These are phyloP conservation scores for Globisporangium takayamanum DNA, from an alignment of 352 stramenopile genomes.

Conservation along the genomic window DNA sequence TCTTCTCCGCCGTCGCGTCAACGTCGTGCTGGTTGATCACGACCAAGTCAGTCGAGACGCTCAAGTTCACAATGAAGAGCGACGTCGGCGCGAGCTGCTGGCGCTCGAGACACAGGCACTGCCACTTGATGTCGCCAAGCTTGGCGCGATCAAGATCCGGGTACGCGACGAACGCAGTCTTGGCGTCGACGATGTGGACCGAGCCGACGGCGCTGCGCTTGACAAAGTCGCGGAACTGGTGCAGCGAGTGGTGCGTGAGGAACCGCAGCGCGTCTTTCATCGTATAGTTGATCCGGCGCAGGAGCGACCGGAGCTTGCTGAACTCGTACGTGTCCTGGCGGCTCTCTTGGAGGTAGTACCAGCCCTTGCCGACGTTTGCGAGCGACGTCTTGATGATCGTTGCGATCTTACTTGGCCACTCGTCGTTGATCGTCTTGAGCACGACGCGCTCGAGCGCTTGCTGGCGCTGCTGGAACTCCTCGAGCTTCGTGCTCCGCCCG, in stretches of 20 bases:
- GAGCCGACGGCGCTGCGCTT: slow-evolving; percentile 35
- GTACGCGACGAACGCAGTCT: slow-evolving; percentile 61
- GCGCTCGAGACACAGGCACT: slow-evolving; percentile 68
- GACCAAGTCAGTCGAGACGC: slow-evolving; percentile 54
- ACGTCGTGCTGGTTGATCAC: slow-evolving; percentile 80
- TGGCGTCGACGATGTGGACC: slow-evolving; percentile 70
- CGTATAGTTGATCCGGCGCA: slow-evolving; percentile 68
- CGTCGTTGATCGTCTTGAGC: slow-evolving; percentile 75
- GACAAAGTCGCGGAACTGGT: slow-evolving; percentile 72
- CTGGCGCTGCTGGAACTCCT: slow-evolving; percentile 83
- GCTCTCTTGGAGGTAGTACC: slow-evolving; percentile 82
- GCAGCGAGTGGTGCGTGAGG: slow-evolving; percentile 64
- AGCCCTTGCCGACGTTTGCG: slow-evolving; percentile 74
- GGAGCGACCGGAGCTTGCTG: slow-evolving; percentile 71
- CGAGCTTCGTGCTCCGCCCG: slow-evolving; percentile 69
- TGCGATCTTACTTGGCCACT: slow-evolving; percentile 73
- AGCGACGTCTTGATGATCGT: slow-evolving; percentile 64
- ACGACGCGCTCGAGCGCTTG: slow-evolving; percentile 62
- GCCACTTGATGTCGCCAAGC: slow-evolving; percentile 72
- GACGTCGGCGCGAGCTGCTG: slow-evolving; percentile 52
- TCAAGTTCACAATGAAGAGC: slow-evolving; percentile 71
- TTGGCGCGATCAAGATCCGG: slow-evolving; percentile 52
- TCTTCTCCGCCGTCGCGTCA: slow-evolving; percentile 34
- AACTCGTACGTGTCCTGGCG: slow-evolving; percentile 86
- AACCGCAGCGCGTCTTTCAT: slow-evolving; percentile 83